phyloP scores from a whole-genome alignment of 176 grass and related monocot species.

The Leersia perrieri region DNA sequence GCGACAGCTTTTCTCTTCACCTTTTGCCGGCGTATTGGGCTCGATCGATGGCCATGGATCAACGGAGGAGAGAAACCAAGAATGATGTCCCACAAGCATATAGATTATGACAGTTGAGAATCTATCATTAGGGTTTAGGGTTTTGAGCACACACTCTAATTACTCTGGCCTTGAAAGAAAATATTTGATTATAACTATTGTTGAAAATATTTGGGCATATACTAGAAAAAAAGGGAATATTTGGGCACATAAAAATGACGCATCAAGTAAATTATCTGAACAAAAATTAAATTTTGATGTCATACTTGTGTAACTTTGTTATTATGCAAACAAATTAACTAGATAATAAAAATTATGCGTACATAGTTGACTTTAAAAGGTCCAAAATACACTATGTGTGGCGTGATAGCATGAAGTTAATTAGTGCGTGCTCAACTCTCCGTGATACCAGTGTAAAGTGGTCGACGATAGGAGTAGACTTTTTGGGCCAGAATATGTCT shows the following conservation, averaged over 20 bases:
- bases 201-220: too few species aligned
- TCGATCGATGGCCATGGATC: background rate
- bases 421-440: background rate
- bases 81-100: background rate
- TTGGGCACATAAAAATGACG: too few species aligned
- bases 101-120: background rate
- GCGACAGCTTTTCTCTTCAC: background rate
- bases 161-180: too few species aligned
- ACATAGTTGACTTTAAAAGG: background rate
- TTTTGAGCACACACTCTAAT: too few species aligned
- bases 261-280: too few species aligned
- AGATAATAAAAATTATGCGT: too few species aligned
- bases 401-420: background rate
- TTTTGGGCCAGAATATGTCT: constrained; percentile 2
- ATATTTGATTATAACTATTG: too few species aligned
- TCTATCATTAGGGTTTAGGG: too few species aligned
- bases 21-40: background rate
- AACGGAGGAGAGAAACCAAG: background rate
- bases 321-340: too few species aligned
- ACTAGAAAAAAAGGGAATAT: too few species aligned
- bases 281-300: too few species aligned
- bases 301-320: too few species aligned
- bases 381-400: background rate
- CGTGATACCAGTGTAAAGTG: background rate
- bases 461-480: background rate